phyloP scores from a whole-genome alignment of 805 yeast species.

The Wickerhamiella slavikovae region DNA sequence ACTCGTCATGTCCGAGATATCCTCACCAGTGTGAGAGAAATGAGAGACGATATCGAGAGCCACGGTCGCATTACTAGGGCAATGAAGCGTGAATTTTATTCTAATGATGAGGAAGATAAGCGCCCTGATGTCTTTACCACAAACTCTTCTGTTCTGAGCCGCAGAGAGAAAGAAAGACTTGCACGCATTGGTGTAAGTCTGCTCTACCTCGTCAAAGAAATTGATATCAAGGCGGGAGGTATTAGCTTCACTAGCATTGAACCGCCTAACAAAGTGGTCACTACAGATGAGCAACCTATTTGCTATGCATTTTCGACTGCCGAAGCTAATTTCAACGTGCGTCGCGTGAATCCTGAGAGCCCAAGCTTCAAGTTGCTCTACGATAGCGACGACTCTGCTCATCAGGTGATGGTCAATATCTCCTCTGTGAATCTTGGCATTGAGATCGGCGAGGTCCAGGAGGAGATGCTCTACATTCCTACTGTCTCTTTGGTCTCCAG shows the following conservation, averaged over 20 bases:
- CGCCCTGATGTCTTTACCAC: neutral
- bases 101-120: too few species aligned
- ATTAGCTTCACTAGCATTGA: conserved; percentile 17
- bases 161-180: conserved; percentile 7
- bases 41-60: neutral
- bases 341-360: conserved; percentile 20
- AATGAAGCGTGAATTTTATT: neutral
- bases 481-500: conserved; percentile 17
- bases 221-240: conserved; percentile 18
- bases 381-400: conserved; percentile 18
- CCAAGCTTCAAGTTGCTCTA: conserved; percentile 22
- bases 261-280: conserved; percentile 2
- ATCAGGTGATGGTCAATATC: conserved; percentile 19
- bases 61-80: too few species aligned
- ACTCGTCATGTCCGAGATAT: conserved; percentile 9
- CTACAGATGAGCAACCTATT: conserved; percentile 4
- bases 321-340: conserved; percentile 18
- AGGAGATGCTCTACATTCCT: conserved; percentile 21
- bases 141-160: conserved; percentile 1
- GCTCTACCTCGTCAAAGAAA: conserved; percentile 18
- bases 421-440: conserved; percentile 19
- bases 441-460: conserved; percentile 14
- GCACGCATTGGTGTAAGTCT: conserved; percentile 13
- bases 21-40: conserved; percentile 3
- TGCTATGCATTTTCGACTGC: conserved; percentile 14